Evolutionary conservation across 2,329 filamentous ascomycete species (phyloP), one percentile per base, ranked within the genome.

Genomic region (Incumbomyces lentus): DNA sequence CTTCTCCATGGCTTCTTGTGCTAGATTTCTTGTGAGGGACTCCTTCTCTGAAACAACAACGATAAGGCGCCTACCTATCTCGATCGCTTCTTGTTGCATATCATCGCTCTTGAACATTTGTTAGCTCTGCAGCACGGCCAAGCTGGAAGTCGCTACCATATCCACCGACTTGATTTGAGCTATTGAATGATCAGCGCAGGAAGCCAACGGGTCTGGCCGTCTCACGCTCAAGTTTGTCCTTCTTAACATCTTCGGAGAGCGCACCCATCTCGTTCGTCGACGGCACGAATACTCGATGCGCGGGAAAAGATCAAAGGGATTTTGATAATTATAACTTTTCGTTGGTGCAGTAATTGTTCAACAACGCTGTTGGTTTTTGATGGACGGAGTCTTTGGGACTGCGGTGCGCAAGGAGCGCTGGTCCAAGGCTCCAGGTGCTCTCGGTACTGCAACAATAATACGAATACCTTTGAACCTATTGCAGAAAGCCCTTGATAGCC

Each of bases 161-260:
- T 98, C 92, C 49, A 87, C 90, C 58, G 89, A 95, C 75, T 98
- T 98, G 69, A 98, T 82, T 71, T 95, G 88, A 53, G 87, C 92
- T 98, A 62, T 55, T 59, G 40, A 51, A 37, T 29, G 43, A 44
- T 49, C 47, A 51, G 43, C 26, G 36, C n/a, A 40, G 19, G 41
- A 36, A 22, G 19, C 22, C 29, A 44, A 43, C 43, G 40, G 42
- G 22, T 38, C 3, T n/a, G 12, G 17, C 29, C 16, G 16, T 51
- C 69, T 64, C 66, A 85, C 84, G 79, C 65, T 90, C 85, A 45
- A 88, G 78, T 77, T 86, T 88, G 64, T 86, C 81, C 62, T 78
- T 74, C 60, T 76, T 71, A 31, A 18, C 32, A 18, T 45, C 42
- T 17, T 45, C 52, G 14, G 41, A 8, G 22, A 26, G 22, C 22